phyloP scores from a whole-genome alignment of 2,329 filamentous ascomycete species.

The Cladosporium sp. region DNA sequence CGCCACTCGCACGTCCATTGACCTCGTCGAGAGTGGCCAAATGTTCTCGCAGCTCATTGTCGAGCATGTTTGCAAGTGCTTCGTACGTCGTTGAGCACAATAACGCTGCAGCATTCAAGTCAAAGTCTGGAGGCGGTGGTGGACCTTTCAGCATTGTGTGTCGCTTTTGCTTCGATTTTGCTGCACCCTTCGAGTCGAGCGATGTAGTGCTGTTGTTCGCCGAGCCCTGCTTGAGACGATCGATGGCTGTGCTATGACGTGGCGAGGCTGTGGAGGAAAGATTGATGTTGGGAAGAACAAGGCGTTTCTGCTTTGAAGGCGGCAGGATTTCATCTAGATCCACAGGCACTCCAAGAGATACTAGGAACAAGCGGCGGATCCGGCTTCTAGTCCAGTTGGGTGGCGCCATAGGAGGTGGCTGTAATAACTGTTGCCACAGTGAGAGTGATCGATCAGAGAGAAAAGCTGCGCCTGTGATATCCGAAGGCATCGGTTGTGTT shows the following conservation, averaged over 20 bases:
- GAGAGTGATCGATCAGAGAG: conserved; percentile 82
- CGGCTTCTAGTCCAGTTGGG: conserved; percentile 97
- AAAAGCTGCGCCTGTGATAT: conserved; percentile 56
- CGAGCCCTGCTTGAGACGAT: conserved; percentile 34
- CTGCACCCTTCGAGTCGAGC: conserved; percentile 28
- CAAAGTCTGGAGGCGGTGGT: conserved; percentile 68
- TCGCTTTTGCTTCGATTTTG: conserved; percentile 15
- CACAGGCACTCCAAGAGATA: conserved; percentile 91
- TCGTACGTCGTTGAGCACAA: conserved; percentile 81
- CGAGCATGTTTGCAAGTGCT: conserved; percentile 73
- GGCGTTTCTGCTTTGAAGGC: conserved; percentile 95
- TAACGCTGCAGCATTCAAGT: conserved; percentile 72
- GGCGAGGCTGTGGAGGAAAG: conserved; percentile 31
- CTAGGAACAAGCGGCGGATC: conserved; percentile 89
- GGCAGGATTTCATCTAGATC: conserved; percentile 96
- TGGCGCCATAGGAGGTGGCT: conserved; percentile 87
- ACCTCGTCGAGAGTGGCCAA: conserved; percentile 64
- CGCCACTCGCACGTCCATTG: conserved; percentile 67
- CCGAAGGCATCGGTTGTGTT: conserved; percentile 16
- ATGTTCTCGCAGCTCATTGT: conserved; percentile 70
- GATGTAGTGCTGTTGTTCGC: conserved; percentile 30
- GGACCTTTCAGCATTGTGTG: conserved; percentile 34
- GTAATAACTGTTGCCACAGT: conserved; percentile 93
- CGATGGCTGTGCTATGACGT: conserved; percentile 28
- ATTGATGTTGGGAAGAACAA: conserved; percentile 78